Evolutionary conservation across 2,329 filamentous ascomycete genomes (phyloP), one percentile per base, ranked within the genome.

Genomic region (Beauveria asiatica): DNA sequence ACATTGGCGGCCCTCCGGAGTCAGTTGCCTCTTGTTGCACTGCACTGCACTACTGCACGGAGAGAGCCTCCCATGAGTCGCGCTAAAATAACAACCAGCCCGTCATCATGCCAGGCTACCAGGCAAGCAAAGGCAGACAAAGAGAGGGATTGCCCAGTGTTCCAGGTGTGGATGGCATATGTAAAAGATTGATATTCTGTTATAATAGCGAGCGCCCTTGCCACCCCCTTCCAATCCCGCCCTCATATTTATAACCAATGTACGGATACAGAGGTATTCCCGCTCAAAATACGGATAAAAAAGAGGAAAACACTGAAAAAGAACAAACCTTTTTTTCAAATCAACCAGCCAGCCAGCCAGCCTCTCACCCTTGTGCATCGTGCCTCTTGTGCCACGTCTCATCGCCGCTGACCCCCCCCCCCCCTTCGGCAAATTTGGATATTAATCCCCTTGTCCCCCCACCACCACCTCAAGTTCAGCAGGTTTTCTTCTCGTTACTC

Each of bases 301-400:
- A n/a, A 59, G 21, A 53, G 23, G 23, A 25, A 48, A 23, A 46
- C 39, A 30, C 11, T 23, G 30, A 48, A 59, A 59, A 46, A 59
- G 49, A 59, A 59, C 57, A 59, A 53, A 54, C 57, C 37, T 11
- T 37, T 37, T 33, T 37, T 27, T 11, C 3, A 37, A 37, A 37
- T 5, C 5, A 7, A 3, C 3, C 30, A 30, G 27, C 25, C 5
- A 7, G 7, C 3, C 30, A 30, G 27, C 30, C 30, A 37, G 33
- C 33, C 33, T 37, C 33, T 37, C 33, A 37, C 11, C 11, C 33
- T 37, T 5, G 33, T 37, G 11, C 33, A 11, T 37, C 11, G 33
- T 37, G 33, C 33, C 42, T 33, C 30, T 59, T 59, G 57, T 54
- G 57, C 50, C 57, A 60, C 25, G 56, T 59, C 46, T 59, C 44